These are phyloP conservation scores for Lactarius quietus DNA, from an alignment of 768 basidiomycete genomes.

Conservation along the genomic window DNA sequence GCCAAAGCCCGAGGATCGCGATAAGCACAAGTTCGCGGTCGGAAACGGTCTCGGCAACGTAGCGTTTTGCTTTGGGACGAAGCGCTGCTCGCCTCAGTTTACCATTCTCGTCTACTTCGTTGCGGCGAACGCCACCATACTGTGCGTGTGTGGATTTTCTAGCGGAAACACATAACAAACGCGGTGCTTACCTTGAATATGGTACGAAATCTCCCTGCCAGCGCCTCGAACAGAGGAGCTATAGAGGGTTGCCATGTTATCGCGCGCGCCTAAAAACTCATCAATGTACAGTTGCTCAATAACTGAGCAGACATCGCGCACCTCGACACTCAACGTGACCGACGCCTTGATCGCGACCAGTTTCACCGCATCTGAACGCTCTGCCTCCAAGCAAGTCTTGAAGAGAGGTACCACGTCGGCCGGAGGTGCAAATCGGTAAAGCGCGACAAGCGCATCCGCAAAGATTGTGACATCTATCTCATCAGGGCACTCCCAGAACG, in stretches of 20 bases:
- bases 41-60: constrained; percentile 53
- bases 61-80: constrained; percentile 60
- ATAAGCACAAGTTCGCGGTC: constrained; percentile 71
- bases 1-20: constrained; percentile 67
- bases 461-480: constrained; percentile 75
- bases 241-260: constrained; percentile 57
- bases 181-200: constrained; percentile 51
- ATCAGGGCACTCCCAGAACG: constrained; percentile 70
- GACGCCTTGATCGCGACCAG: constrained; percentile 72
- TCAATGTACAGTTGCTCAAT: background rate
- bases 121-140: constrained; percentile 50
- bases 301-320: constrained; percentile 30
- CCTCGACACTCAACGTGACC: constrained; percentile 65
- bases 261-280: constrained; percentile 42
- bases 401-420: constrained; percentile 63
- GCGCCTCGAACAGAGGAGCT: constrained; percentile 42
- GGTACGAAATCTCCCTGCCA: constrained; percentile 48
- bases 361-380: constrained; percentile 79
- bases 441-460: constrained; percentile 66
- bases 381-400: constrained; percentile 62
- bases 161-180: background rate
- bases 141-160: constrained; percentile 28
- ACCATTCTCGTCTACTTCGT: constrained; percentile 59
- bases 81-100: constrained; percentile 48
- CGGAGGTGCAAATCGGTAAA: constrained; percentile 66